phyloP scores from a whole-genome alignment of 345 rosid species.

The Euphorbia peplus region DNA sequence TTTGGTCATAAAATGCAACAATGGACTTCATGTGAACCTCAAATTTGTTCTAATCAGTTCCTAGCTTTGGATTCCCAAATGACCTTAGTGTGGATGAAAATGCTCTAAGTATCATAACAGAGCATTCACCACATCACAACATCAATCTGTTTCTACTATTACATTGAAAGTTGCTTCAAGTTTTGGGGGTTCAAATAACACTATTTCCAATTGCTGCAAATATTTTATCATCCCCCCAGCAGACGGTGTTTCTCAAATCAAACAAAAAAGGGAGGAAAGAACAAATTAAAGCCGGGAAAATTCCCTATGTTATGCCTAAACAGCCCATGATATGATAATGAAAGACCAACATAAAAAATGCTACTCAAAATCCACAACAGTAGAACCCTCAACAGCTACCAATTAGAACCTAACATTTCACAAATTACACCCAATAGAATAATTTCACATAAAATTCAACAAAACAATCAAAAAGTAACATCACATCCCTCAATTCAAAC shows the following conservation, averaged over 20 bases:
- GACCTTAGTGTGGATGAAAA: not conserved
- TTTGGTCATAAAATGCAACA: not conserved
- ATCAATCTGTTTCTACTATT: not conserved
- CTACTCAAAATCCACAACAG: not conserved
- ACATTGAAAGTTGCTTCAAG: too few species aligned
- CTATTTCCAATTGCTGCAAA: not conserved
- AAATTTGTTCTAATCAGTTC: not conserved
- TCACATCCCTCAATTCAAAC: slow-evolving; percentile 16
- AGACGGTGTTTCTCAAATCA: slow-evolving; percentile 1
- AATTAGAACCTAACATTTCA: too few species aligned
- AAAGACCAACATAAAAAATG: not conserved
- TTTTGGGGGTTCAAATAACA: not conserved
- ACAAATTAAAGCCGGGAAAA: not conserved
- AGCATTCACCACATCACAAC: not conserved
- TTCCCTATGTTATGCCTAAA: not conserved
- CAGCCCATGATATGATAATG: not conserved
- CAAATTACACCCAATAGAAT: not conserved
- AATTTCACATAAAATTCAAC: too few species aligned
- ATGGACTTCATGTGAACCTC: not conserved
- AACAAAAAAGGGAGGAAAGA: not conserved
- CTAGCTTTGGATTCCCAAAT: slow-evolving; percentile 7
- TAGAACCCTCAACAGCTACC: not conserved
- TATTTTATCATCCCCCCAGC: not conserved
- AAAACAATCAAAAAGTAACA: not conserved
- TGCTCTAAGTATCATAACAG: not conserved